A percentile compares a stretch with the other conserved stretches of the same genome.
phyloP scores from a whole-genome alignment of 345 rosid genomes.

The Citrus medica region DNA sequence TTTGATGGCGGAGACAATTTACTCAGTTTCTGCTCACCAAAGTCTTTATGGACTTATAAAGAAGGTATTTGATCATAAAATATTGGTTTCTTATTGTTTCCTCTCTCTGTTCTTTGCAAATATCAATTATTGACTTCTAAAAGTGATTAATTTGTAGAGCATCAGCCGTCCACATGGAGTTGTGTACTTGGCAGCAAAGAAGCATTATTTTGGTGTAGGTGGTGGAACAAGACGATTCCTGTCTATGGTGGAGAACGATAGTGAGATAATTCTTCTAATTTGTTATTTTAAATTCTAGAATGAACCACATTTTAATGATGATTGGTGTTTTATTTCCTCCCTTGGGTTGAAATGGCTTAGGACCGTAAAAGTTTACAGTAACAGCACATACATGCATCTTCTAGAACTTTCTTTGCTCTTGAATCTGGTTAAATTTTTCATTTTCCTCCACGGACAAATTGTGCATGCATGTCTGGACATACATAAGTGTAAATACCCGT shows the following conservation, averaged over 20 bases:
- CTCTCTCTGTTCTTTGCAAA: background rate
- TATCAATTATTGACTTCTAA: slow-evolving; percentile 14
- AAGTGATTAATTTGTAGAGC: slow-evolving; percentile 43
- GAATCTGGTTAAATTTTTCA: background rate
- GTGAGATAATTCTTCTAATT: slow-evolving; percentile 35
- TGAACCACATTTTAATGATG: background rate
- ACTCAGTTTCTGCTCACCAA: slow-evolving; percentile 64
- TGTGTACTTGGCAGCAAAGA: slow-evolving; percentile 87
- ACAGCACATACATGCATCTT: background rate
- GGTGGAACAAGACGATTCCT: slow-evolving; percentile 89
- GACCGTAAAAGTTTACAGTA: background rate
- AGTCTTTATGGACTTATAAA: slow-evolving; percentile 68
- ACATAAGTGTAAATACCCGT: background rate
- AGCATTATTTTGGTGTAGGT: slow-evolving; percentile 93
- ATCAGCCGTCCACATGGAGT: slow-evolving; percentile 54
- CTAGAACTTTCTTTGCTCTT: background rate
- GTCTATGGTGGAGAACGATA: slow-evolving; percentile 72
- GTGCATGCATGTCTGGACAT: background rate
- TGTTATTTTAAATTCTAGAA: background rate
- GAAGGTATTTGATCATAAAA: slow-evolving; percentile 38
- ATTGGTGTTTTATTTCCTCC: background rate
- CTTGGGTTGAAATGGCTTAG: background rate
- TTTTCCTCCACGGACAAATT: background rate
- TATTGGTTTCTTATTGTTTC: background rate
- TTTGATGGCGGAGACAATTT: slow-evolving; percentile 91